Conservation (phyloP, 2,329 filamentous ascomycete species). For the Rhynchosporium secalis region DNA sequence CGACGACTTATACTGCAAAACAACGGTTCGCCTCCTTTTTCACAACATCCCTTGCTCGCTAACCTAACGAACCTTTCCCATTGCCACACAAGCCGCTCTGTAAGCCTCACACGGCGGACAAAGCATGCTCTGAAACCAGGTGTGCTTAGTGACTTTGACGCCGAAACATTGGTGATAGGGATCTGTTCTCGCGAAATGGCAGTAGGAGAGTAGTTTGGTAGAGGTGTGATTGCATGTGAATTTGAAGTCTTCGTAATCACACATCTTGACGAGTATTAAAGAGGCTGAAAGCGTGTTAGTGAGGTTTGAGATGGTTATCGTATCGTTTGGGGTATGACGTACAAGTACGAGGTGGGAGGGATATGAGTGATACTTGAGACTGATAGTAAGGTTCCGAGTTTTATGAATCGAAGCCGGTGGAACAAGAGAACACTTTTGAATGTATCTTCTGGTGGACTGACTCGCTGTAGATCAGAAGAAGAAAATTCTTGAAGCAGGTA, state of each 20-base stretch:
- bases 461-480: neutral
- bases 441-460: too few species aligned
- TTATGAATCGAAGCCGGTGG: too few species aligned
- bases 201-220: conserved; percentile 64
- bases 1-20: too few species aligned
- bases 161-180: conserved; percentile 67
- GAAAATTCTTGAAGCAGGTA: neutral
- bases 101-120: conserved; percentile 50
- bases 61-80: neutral
- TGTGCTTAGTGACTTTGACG: conserved; percentile 63
- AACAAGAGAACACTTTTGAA: too few species aligned
- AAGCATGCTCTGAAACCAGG: conserved; percentile 55
- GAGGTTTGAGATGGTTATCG: too few species aligned
- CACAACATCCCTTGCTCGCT: neutral
- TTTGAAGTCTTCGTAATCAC: conserved; percentile 68
- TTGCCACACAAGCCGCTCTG: conserved; percentile 9
- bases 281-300: too few species aligned
- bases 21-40: too few species aligned
- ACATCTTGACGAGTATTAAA: conserved; percentile 51
- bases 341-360: too few species aligned
- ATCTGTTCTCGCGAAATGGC: conserved; percentile 74
- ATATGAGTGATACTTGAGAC: too few species aligned
- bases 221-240: conserved; percentile 64
- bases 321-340: too few species aligned
- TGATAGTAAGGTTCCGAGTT: too few species aligned